Evolutionary conservation across 495 filamentous ascomycete genomes (phyloP).

Genomic region (Daldinia bambusicola): DNA sequence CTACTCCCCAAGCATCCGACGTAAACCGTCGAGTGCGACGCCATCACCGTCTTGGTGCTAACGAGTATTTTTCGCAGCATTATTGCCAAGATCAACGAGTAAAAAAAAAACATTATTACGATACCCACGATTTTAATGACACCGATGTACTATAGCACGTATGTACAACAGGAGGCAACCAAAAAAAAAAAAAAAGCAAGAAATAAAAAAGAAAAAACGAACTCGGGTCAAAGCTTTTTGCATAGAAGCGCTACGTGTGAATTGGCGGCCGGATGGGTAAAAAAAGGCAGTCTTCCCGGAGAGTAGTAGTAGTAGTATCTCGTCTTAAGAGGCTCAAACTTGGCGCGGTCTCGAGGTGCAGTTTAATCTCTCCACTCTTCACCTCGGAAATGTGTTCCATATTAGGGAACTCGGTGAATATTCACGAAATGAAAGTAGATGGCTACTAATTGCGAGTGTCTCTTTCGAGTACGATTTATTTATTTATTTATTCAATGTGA

Average conservation of each 20-base stretch:
- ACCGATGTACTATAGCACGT: slow-evolving; percentile 50
- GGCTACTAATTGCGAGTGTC: not conserved
- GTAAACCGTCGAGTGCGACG: not conserved
- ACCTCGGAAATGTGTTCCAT: slow-evolving; percentile 13
- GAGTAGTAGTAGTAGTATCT: not conserved
- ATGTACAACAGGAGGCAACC: slow-evolving; percentile 48
- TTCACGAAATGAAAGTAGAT: not conserved
- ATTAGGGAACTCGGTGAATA: not conserved
- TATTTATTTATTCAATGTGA: not conserved
- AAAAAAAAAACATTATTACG: slow-evolving; percentile 36
- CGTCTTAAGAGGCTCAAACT: slow-evolving; percentile 5
- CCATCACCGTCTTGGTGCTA: not conserved
- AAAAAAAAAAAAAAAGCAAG: slow-evolving; percentile 37
- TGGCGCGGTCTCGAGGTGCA: slow-evolving; percentile 22
- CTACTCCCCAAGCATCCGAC: no score
- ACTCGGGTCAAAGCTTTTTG: slow-evolving; percentile 35
- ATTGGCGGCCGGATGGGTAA: slow-evolving; percentile 17
- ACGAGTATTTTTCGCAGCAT: slow-evolving; percentile 60
- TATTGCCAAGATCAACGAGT: slow-evolving; percentile 91
- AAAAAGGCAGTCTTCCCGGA: slow-evolving; percentile 25
- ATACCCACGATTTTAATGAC: slow-evolving; percentile 45
- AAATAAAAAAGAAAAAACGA: slow-evolving; percentile 40
- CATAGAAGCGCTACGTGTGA: slow-evolving; percentile 32
- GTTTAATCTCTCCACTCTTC: slow-evolving; percentile 44
- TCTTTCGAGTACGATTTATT: not conserved